Conservation (phyloP, 2,329 filamentous ascomycete genomes). For the Fusarium graminum region DNA sequence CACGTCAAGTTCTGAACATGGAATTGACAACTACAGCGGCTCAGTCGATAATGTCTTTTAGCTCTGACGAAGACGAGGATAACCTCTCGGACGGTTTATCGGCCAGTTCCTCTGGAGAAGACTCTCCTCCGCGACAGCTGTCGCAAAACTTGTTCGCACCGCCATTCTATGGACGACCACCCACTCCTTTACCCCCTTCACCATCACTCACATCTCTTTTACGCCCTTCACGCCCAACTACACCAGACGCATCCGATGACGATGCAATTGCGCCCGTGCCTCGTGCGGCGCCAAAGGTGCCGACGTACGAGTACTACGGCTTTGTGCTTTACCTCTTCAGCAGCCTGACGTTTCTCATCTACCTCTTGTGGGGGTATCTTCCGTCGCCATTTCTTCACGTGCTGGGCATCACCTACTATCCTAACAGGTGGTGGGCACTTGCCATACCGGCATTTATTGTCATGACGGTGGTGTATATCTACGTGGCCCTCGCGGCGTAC, state of each 20-base stretch:
- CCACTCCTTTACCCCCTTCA: slow-evolving; percentile 91
- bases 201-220: slow-evolving; percentile 93
- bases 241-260: slow-evolving; percentile 90
- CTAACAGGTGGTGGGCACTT: slow-evolving; percentile 96
- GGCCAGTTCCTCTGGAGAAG: slow-evolving; percentile 52
- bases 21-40: background rate
- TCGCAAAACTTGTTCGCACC: slow-evolving; percentile 74
- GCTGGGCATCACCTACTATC: slow-evolving; percentile 95
- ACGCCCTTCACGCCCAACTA: slow-evolving; percentile 90
- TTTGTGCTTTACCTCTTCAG: slow-evolving; percentile 96
- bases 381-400: slow-evolving; percentile 92
- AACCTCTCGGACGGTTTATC: slow-evolving; percentile 54
- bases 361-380: slow-evolving; percentile 86
- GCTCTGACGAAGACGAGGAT: slow-evolving; percentile 56
- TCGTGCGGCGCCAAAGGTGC: slow-evolving; percentile 89
- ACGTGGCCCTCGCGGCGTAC: slow-evolving; percentile 89
- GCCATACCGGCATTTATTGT: slow-evolving; percentile 92
- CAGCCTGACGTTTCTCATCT: slow-evolving; percentile 81
- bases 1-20: slow-evolving; percentile 21
- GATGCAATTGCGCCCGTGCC: slow-evolving; percentile 88
- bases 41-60: slow-evolving; percentile 51
- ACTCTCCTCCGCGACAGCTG: slow-evolving; percentile 59
- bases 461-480: slow-evolving; percentile 90
- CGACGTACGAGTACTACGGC: slow-evolving; percentile 99
- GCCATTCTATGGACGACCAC: slow-evolving; percentile 97